Evolutionary conservation across 1,139 yeast species (phyloP), one percentile per base, ranked within the genome.

Genomic region (Chernovozyma sophiae-reginae): DNA sequence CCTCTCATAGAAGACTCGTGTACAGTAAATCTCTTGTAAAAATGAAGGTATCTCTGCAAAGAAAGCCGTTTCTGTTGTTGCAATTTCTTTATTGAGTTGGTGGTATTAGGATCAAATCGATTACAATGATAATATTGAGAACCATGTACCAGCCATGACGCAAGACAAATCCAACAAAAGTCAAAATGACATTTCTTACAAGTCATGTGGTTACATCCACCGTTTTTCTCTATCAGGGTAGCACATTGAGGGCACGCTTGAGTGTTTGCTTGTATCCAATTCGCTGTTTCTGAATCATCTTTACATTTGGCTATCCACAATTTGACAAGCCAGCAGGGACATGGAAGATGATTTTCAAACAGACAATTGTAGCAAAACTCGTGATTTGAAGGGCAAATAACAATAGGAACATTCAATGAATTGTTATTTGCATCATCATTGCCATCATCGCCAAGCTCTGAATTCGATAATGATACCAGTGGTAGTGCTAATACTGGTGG

Each of bases 161-260:
- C 82, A 48, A 78, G 58, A 58, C 99, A 92, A 34, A 89, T 80
- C 99, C 99, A 92, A 56, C 99, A 92, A 56, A 89, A 92, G 52
- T 90, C 86, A 54, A 77, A 63, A 11, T 58, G 56, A 58, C 99
- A 92, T 43, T 80, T 82, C 4, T 76, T 68, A 57, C 99, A 92
- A 0, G 80, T 74, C 96, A 92, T 90, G 61, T 92, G 98, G 60
- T 92, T 90, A 60, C 97, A 92, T 0, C 97, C 97, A 23, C 97
- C 97, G 54, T 83, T 84, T 54, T 90, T 85, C 51, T 86, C 89
- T 43, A 81, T 81, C n/a, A 69, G 59, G 0, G 81, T 55, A 16
- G 56, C 60, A 58, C 92, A 82, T 44, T 72, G 65, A 3, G 94
- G 90, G 55, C 98, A 92, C 35, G 77, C 76, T 50, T 87, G 84